These are phyloP conservation scores for Psilocybe cubensis DNA, from an alignment of 768 basidiomycete genomes.

Conservation along the genomic window DNA sequence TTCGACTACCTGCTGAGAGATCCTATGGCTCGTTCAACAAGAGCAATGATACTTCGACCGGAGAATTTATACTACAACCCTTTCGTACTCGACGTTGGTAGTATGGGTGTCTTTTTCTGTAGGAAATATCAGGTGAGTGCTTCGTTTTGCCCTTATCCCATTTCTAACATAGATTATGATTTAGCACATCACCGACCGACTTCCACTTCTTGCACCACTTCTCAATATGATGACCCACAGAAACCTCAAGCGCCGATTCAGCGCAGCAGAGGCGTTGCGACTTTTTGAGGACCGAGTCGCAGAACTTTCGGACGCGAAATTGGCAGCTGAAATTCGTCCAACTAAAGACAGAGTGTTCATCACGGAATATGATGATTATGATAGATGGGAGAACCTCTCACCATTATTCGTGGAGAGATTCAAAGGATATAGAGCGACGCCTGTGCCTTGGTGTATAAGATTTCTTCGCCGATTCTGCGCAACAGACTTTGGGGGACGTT, in stretches of 20 bases:
- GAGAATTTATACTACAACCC: slow-evolving; percentile 28
- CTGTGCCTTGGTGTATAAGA: slow-evolving; percentile 6
- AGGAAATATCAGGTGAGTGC: slow-evolving; percentile 12
- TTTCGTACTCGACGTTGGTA: slow-evolving; percentile 26
- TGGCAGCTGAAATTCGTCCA: slow-evolving; percentile 2
- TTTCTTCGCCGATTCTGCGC: slow-evolving; percentile 8
- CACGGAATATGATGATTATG: slow-evolving; percentile 5
- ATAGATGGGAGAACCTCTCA: slow-evolving; percentile 22
- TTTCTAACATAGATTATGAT: slow-evolving; percentile 23
- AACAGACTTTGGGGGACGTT: background rate
- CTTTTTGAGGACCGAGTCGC: slow-evolving; percentile 24
- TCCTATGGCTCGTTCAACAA: slow-evolving; percentile 11
- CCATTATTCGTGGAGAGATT: slow-evolving; percentile 18
- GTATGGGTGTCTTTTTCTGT: slow-evolving; percentile 16
- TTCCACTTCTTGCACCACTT: slow-evolving; percentile 31
- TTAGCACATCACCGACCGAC: slow-evolving; percentile 23
- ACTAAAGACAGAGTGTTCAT: background rate
- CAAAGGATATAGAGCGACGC: slow-evolving; percentile 19
- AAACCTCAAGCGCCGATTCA: slow-evolving; percentile 24
- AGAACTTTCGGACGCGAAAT: background rate
- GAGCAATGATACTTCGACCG: slow-evolving; percentile 15
- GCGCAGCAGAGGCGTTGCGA: slow-evolving; percentile 25
- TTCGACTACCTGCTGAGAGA: slow-evolving; percentile 12
- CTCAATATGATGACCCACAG: slow-evolving; percentile 29
- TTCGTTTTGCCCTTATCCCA: background rate